A percentile compares a stretch with the other conserved stretches of the same genome.
These are phyloP conservation scores for Sanghuangporus sanghuang DNA, from an alignment of 1,284 basidiomycete genomes.

Conservation along the genomic window DNA sequence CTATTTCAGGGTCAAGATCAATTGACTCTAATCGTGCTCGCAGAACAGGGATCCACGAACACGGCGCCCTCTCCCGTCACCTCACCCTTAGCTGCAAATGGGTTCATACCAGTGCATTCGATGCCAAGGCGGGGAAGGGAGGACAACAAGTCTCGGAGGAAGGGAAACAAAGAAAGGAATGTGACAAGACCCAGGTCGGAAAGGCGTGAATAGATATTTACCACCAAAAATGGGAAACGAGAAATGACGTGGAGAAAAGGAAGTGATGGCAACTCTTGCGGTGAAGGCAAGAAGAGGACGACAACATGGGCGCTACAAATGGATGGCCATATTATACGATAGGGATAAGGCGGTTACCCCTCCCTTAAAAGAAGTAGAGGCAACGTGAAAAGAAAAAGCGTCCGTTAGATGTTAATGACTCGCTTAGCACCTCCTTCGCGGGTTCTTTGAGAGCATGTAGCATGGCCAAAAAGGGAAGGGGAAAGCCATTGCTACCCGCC, in stretches of 20 bases:
- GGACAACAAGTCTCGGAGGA: slow-evolving; percentile 29
- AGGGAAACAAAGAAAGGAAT: slow-evolving; percentile 21
- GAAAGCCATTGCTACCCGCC: slow-evolving; percentile 9
- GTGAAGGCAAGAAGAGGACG: slow-evolving; percentile 16
- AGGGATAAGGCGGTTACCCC: slow-evolving; percentile 29
- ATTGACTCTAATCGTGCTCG: slow-evolving; percentile 14
- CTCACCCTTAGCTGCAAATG: slow-evolving; percentile 45
- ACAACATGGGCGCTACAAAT: slow-evolving; percentile 31
- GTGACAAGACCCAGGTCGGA: slow-evolving; percentile 16
- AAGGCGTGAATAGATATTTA: slow-evolving; percentile 20
- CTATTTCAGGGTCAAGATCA: neutral
- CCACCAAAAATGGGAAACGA: slow-evolving; percentile 21
- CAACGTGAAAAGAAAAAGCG: slow-evolving; percentile 58
- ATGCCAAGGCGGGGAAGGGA: slow-evolving; percentile 55
- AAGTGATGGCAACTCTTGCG: neutral
- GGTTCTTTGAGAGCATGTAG: slow-evolving; percentile 1
- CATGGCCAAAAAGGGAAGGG: slow-evolving; percentile 21
- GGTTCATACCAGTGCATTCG: slow-evolving; percentile 22
- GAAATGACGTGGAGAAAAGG: neutral
- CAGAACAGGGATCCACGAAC: slow-evolving; percentile 24
- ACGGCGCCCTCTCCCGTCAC: slow-evolving; percentile 68
- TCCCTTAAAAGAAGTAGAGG: slow-evolving; percentile 19
- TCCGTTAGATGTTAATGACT: slow-evolving; percentile 49
- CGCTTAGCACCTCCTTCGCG: slow-evolving; percentile 24
- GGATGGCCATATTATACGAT: slow-evolving; percentile 22